Evolutionary conservation across 2,329 filamentous ascomycete genomes (phyloP).

Genomic region (Teratosphaeria pseudoeucalypti): DNA sequence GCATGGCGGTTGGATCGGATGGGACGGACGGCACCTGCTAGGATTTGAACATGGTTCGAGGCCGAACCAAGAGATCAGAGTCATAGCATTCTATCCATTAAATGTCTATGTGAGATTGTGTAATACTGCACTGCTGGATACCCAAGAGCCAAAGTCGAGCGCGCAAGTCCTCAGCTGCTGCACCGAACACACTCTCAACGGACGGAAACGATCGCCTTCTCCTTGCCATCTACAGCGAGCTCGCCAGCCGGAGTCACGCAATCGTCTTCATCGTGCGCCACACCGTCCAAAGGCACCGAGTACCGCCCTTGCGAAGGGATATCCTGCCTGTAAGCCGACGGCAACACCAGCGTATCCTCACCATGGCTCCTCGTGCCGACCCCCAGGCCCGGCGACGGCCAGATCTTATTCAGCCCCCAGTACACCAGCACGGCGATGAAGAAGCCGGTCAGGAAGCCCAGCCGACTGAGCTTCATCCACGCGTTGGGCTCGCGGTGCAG

Average conservation of each 20-base stretch:
- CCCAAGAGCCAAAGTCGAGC: too few species aligned
- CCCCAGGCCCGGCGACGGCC: background rate
- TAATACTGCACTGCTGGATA: too few species aligned
- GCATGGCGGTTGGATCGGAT: too few species aligned
- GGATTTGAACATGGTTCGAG: too few species aligned
- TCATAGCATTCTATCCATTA: too few species aligned
- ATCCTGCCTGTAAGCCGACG: background rate
- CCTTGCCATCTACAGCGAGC: background rate
- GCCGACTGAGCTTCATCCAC: background rate
- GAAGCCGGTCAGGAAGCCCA: background rate
- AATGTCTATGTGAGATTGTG: too few species aligned
- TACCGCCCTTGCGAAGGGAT: background rate
- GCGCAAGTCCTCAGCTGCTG: too few species aligned
- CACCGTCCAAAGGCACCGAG: background rate
- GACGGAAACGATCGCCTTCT: background rate
- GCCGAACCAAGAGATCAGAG: too few species aligned
- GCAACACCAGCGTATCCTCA: background rate
- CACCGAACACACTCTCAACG: too few species aligned
- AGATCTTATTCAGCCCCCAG: background rate
- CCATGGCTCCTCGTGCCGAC: background rate
- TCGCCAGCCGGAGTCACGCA: background rate
- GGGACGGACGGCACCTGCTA: too few species aligned
- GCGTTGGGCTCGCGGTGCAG: background rate
- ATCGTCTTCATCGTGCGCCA: background rate
- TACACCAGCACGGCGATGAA: background rate